Evolutionary conservation across 805 yeast species (phyloP), one percentile per base, ranked within the genome.

Genomic region (Dipodascus geniculatus): DNA sequence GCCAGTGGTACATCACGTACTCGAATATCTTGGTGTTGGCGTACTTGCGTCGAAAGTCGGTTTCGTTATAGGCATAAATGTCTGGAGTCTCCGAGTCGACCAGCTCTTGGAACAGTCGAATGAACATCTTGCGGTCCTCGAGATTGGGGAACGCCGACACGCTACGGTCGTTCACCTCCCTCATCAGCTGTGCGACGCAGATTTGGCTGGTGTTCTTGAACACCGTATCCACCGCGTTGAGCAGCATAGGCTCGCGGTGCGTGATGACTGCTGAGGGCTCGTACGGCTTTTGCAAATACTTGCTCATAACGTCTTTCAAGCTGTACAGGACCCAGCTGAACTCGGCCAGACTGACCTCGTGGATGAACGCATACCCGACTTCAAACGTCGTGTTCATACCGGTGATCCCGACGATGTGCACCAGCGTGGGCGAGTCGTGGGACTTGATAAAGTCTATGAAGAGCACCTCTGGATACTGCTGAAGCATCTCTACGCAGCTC

Each of bases 381-480:
- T 38, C 44, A 38, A 38, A 38, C 44, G 44, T 38, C 17, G 44
- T 38, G 44, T 38, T 38, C 44, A 38, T 14, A 6, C 44, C 44
- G 14, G 44, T 38, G 20, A 38, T 38, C 4, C 44, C 44, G 14
- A 38, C 44, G 20, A 38, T 38, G 44, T 38, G 44, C 44, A 38
- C 44, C 44, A 38, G 44, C 20, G 20, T 38, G 6, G 19, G 44
- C 17, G 44, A 38, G 6, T 17, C 44, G 44, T 17, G 20, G 14
- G 44, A 38, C 20, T 38, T 38, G 11, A 38, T 38, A 38, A 38
- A 38, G 14, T 38, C 44, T 6, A 38, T 38, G 19, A 38, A 38
- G 20, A 38, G 44, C 20, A 38, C 44, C 19, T 38, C 44, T 11
- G 44, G 44, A 38, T 38, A 38, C 20, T 38, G 44, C 20, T 38